Evolutionary conservation across 148 eudicot genomes (phyloP).

Genomic region (Dianthus caryophyllus): DNA sequence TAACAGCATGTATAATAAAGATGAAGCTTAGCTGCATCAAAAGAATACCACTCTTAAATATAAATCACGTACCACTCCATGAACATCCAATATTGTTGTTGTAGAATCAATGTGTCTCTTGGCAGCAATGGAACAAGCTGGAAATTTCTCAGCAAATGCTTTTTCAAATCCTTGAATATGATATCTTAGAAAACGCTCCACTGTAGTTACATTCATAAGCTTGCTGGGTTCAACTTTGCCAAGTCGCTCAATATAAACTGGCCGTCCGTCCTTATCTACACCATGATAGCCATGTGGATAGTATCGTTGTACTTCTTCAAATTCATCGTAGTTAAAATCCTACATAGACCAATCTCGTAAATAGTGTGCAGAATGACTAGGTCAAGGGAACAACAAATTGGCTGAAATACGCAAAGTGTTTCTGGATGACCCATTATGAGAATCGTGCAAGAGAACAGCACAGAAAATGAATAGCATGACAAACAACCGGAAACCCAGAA

Average conservation of each 20-base stretch:
- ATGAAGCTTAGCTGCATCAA: background rate
- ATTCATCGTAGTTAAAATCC: slow-evolving; percentile 77
- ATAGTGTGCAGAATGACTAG: slow-evolving; percentile 4
- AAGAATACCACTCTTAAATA: background rate
- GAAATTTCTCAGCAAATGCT: slow-evolving; percentile 80
- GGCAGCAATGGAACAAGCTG: slow-evolving; percentile 93
- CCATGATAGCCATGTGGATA: slow-evolving; percentile 99
- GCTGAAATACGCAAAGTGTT: background rate
- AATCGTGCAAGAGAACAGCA: background rate
- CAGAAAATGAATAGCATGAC: background rate
- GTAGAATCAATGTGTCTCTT: slow-evolving; percentile 89
- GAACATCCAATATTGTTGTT: slow-evolving; percentile 80
- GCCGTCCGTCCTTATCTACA: slow-evolving; percentile 81
- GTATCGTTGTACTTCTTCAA: slow-evolving; percentile 58
- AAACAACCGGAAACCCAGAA: background rate
- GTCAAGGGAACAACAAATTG: slow-evolving; percentile 3
- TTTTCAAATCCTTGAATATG: slow-evolving; percentile 90
- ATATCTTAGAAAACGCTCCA: slow-evolving; percentile 79
- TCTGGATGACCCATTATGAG: background rate
- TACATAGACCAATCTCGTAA: slow-evolving; percentile 24
- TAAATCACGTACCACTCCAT: slow-evolving; percentile 58
- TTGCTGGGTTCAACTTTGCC: slow-evolving; percentile 78
- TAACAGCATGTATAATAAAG: slow-evolving; percentile 9
- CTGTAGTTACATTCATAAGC: slow-evolving; percentile 82
- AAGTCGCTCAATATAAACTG: slow-evolving; percentile 85